These are phyloP conservation scores for Aspergillus latus DNA, from an alignment of 2,329 filamentous ascomycete genomes.

Conservation along the genomic window DNA sequence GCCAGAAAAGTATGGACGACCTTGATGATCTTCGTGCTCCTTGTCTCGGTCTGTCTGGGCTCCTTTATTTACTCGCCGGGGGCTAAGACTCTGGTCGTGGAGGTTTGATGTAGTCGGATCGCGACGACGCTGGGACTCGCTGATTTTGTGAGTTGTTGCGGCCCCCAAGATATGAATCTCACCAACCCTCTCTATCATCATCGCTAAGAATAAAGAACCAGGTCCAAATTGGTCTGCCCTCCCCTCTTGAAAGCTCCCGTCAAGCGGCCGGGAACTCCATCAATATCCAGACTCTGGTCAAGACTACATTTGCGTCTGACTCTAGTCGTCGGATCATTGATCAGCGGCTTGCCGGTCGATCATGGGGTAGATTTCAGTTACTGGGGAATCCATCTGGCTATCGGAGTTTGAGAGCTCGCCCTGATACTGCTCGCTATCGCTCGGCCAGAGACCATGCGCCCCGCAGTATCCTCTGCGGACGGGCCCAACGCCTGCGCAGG, in stretches of 20 bases:
- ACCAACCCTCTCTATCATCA: conserved; percentile 11
- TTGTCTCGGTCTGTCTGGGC: neutral
- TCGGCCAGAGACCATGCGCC: conserved; percentile 62
- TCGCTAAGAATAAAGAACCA: no score
- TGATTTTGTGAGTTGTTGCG: conserved; percentile 23
- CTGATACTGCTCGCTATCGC: conserved; percentile 59
- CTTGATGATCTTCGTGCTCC: conserved; percentile 2
- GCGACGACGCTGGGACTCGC: neutral
- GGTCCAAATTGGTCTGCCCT: conserved; percentile 27
- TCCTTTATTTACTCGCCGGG: neutral
- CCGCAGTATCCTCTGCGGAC: conserved; percentile 61
- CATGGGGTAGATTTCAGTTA: conserved; percentile 22
- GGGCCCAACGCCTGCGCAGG: conserved; percentile 59
- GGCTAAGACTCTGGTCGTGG: neutral
- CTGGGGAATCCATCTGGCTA: conserved; percentile 23
- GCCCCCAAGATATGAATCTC: conserved; percentile 42
- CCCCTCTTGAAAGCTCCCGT: conserved; percentile 54
- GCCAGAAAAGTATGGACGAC: conserved; percentile 28
- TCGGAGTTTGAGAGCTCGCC: conserved; percentile 43
- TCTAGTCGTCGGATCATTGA: conserved; percentile 61
- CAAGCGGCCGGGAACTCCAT: conserved; percentile 43
- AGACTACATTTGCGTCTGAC: conserved; percentile 32
- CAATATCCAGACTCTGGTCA: conserved; percentile 10
- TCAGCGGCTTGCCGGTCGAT: conserved; percentile 61
- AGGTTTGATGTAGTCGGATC: neutral